Evolutionary conservation across 257 asterid species (phyloP).

Genomic region (Solanum bulbocastanum): DNA sequence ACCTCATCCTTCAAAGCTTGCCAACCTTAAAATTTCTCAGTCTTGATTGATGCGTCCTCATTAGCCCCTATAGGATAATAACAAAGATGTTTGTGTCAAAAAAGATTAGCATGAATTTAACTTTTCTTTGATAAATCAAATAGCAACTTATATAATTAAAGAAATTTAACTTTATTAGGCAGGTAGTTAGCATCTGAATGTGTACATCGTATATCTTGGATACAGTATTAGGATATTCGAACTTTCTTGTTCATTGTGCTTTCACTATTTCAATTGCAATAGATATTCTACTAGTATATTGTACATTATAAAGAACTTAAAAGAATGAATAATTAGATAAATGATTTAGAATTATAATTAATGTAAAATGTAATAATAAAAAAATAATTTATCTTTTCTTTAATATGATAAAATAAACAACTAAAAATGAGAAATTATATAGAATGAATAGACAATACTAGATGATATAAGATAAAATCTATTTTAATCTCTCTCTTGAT

Average conservation of each 20-base stretch:
- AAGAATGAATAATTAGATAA: neutral
- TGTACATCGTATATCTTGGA: neutral
- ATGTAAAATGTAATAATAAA: too few species aligned
- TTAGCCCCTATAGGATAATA: too few species aligned
- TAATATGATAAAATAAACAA: too few species aligned
- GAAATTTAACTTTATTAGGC: neutral
- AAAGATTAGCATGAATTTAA: neutral
- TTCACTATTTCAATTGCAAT: neutral
- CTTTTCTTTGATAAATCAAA: neutral
- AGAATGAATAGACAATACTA: too few species aligned
- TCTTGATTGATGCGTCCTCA: accelerated
- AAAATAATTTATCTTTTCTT: too few species aligned
- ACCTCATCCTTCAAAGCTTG: neutral
- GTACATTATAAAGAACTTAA: neutral
- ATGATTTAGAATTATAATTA: too few species aligned
- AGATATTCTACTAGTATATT: neutral
- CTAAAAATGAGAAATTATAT: too few species aligned
- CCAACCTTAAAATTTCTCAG: too few species aligned
- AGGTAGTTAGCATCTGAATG: neutral
- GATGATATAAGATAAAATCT: too few species aligned
- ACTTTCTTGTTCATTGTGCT: neutral
- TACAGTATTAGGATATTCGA: neutral
- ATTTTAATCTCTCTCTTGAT: too few species aligned
- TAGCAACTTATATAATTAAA: neutral
- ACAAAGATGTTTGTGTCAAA: neutral